These are phyloP conservation scores for Cutaneotrichosporon arboriforme DNA, from an alignment of 1,284 basidiomycete genomes.

Conservation along the genomic window DNA sequence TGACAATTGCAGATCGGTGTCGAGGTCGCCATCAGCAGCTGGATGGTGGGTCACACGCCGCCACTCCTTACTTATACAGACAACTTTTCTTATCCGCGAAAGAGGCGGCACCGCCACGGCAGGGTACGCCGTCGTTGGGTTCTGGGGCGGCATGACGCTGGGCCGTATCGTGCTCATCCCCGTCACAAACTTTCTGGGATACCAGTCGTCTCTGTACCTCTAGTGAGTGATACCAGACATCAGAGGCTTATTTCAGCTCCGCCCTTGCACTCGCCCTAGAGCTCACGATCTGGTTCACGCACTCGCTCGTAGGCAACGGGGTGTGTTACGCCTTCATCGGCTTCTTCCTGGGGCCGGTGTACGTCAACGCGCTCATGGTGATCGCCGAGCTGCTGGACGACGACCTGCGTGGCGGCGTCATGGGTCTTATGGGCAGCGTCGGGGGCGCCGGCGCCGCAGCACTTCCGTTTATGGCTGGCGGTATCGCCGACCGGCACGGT, in stretches of 20 bases:
- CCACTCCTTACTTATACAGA: constrained; percentile 1
- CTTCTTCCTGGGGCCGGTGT: constrained; percentile 52
- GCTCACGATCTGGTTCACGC: constrained; percentile 58
- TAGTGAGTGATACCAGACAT: constrained; percentile 19
- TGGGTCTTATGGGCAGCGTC: constrained; percentile 57
- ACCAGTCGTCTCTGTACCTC: constrained; percentile 20
- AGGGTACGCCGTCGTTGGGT: constrained; percentile 20
- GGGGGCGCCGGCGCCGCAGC: constrained; percentile 60
- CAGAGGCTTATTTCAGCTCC: constrained; percentile 1
- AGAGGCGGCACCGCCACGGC: constrained; percentile 14
- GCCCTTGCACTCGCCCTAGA: constrained; percentile 46
- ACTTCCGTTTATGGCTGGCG: constrained; percentile 52
- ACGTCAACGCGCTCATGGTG: constrained; percentile 59
- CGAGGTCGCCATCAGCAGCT: constrained; percentile 12
- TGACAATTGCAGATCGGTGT: constrained; percentile 10
- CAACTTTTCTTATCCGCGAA: constrained; percentile 19
- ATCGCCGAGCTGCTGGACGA: constrained; percentile 56
- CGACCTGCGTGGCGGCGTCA: constrained; percentile 57
- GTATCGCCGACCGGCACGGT: constrained; percentile 12
- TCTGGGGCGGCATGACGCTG: constrained; percentile 24
- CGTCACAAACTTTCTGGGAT: constrained; percentile 23
- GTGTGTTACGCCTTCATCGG: constrained; percentile 58
- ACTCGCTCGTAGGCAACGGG: constrained; percentile 52
- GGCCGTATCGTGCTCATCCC: constrained; percentile 22
- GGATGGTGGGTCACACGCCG: constrained; percentile 3